These are phyloP conservation scores for Parsonsia alboflavescens DNA, from an alignment of 257 asterid species.

Conservation along the genomic window DNA sequence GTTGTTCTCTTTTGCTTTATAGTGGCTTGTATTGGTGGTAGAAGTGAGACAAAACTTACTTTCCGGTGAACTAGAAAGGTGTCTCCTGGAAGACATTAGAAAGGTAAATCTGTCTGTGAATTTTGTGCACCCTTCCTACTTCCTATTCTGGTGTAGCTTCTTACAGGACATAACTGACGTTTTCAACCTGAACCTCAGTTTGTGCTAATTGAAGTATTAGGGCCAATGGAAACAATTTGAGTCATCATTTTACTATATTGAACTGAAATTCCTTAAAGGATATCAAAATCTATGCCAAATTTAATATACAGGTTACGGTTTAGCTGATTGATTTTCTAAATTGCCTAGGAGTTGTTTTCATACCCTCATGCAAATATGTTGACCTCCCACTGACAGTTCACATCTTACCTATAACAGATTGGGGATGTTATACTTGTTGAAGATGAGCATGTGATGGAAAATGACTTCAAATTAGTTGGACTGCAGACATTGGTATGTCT, in stretches of 20 bases:
- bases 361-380: neutral
- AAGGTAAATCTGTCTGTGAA: conserved; percentile 34
- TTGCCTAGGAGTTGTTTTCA: conserved; percentile 4
- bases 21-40: conserved; percentile 25
- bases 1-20: conserved; percentile 5
- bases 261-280: neutral
- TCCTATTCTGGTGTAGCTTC: neutral
- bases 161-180: neutral
- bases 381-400: conserved; percentile 3
- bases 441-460: conserved; percentile 44
- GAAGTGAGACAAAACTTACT: conserved; percentile 68
- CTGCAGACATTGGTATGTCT: conserved; percentile 55
- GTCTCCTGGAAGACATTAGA: conserved; percentile 44
- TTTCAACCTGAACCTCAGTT: neutral
- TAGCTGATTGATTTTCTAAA: neutral
- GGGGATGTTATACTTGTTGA: conserved; percentile 61
- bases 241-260: neutral
- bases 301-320: neutral
- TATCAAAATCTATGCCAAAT: neutral
- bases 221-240: neutral
- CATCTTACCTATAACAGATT: conserved; percentile 28
- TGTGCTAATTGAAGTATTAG: neutral
- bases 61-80: conserved; percentile 52
- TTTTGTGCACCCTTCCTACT: neutral
- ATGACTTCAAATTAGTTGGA: conserved; percentile 48